Conservation (phyloP, 148 eudicot genomes). For the Selenicereus undatus region DNA sequence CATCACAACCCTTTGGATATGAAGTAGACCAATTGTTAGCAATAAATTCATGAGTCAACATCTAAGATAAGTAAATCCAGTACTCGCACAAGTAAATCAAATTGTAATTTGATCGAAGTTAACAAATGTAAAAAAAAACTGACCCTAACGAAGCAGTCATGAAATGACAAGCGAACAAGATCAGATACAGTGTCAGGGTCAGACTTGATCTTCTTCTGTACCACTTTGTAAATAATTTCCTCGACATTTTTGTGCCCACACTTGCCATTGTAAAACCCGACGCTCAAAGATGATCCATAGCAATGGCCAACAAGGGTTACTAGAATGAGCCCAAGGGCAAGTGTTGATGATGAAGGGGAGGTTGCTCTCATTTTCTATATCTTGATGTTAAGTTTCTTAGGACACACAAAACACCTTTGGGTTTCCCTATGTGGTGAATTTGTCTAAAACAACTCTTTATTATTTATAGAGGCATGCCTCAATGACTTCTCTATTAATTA, state of each 20-base stretch:
- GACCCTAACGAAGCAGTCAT: constrained; percentile 62
- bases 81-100: neutral
- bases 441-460: neutral
- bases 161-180: constrained; percentile 51
- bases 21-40: neutral
- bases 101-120: neutral
- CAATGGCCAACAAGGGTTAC: constrained; percentile 30
- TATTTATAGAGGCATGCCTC: constrained; percentile 16
- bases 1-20: constrained; percentile 54
- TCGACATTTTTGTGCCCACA: constrained; percentile 40
- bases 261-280: constrained; percentile 50
- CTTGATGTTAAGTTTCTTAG: neutral
- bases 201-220: constrained; percentile 10
- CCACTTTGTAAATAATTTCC: constrained; percentile 29
- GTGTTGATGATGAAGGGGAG: neutral
- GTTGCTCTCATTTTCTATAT: constrained; percentile 15
- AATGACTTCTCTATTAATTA: neutral
- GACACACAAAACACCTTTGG: neutral
- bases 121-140: constrained; percentile 11
- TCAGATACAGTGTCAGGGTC: constrained; percentile 42
- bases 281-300: constrained; percentile 23
- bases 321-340: constrained; percentile 34
- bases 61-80: too few relatives aligned
- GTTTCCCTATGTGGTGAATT: constrained; percentile 3
- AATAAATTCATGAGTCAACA: neutral